A percentile compares a stretch with the other conserved stretches of the same genome.
Conservation (phyloP, 768 basidiomycete genomes). For the Tephrocybe sp. region DNA sequence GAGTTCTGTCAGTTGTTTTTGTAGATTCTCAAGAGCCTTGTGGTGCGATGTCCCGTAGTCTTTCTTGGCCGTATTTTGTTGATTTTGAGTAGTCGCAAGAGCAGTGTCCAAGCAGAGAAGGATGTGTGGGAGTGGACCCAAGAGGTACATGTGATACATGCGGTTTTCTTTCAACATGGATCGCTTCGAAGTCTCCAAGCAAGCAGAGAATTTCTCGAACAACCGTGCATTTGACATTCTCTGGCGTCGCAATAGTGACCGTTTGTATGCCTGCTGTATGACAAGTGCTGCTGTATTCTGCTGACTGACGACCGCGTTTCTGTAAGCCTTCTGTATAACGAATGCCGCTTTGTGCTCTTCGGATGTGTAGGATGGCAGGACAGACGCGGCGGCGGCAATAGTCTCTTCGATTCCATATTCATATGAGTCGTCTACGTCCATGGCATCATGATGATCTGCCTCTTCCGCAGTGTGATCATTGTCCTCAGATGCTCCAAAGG, state of each 20-base stretch:
- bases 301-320: too few species aligned
- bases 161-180: slow-evolving; percentile 23
- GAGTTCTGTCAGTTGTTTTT: slow-evolving; percentile 24
- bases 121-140: slow-evolving; percentile 37
- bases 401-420: too few species aligned
- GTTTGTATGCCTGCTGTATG: slow-evolving; percentile 18
- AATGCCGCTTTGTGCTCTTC: too few species aligned
- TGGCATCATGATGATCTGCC: too few species aligned
- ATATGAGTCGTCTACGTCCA: too few species aligned
- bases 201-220: slow-evolving; percentile 24
- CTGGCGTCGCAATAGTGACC: neutral
- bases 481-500: too few species aligned
- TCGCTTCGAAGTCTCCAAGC: slow-evolving; percentile 21
- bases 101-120: slow-evolving; percentile 38
- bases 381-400: too few species aligned
- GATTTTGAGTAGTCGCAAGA: slow-evolving; percentile 18
- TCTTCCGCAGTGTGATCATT: too few species aligned
- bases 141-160: slow-evolving; percentile 34
- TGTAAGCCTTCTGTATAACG: too few species aligned
- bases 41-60: slow-evolving; percentile 25
- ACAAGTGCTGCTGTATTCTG: slow-evolving; percentile 15
- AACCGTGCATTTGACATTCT: slow-evolving; percentile 9
- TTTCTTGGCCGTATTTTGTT: slow-evolving; percentile 30
- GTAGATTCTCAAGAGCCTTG: slow-evolving; percentile 32
- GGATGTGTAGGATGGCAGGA: too few species aligned